Evolutionary conservation across 768 basidiomycete species (phyloP).

Genomic region (Termitomyces sp.): DNA sequence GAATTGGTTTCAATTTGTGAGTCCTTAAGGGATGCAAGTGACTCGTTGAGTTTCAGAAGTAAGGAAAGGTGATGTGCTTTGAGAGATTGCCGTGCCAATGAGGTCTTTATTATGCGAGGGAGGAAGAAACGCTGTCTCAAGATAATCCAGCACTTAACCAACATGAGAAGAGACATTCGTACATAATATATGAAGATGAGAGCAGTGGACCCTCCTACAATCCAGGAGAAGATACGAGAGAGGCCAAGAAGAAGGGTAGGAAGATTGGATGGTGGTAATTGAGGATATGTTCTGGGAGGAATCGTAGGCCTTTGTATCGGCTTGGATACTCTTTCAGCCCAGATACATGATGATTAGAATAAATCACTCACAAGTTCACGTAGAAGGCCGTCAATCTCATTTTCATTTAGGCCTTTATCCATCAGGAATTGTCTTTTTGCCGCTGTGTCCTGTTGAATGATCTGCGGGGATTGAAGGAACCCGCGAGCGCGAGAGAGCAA

Average conservation of each 20-base stretch:
- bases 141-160: not conserved
- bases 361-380: slow-evolving; percentile 44
- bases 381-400: slow-evolving; percentile 55
- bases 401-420: slow-evolving; percentile 63
- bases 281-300: slow-evolving; percentile 72
- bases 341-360: not conserved
- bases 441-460: slow-evolving; percentile 46
- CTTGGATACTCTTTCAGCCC: slow-evolving; percentile 11
- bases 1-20: slow-evolving; percentile 50
- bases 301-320: slow-evolving; percentile 38
- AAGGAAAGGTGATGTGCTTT: slow-evolving; percentile 54
- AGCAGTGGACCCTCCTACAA: slow-evolving; percentile 55
- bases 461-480: slow-evolving; percentile 64
- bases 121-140: slow-evolving; percentile 56
- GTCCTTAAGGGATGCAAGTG: slow-evolving; percentile 49
- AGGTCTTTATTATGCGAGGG: slow-evolving; percentile 55
- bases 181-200: slow-evolving; percentile 65
- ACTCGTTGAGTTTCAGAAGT: slow-evolving; percentile 46
- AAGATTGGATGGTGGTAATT: slow-evolving; percentile 60
- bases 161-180: slow-evolving; percentile 16
- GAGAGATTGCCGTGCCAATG: slow-evolving; percentile 56
- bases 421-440: slow-evolving; percentile 60
- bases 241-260: slow-evolving; percentile 62
- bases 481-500: slow-evolving; percentile 50
- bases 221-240: slow-evolving; percentile 57